phyloP scores from a whole-genome alignment of 768 basidiomycete genomes.

The Lanmaoa pseudosensibilis region DNA sequence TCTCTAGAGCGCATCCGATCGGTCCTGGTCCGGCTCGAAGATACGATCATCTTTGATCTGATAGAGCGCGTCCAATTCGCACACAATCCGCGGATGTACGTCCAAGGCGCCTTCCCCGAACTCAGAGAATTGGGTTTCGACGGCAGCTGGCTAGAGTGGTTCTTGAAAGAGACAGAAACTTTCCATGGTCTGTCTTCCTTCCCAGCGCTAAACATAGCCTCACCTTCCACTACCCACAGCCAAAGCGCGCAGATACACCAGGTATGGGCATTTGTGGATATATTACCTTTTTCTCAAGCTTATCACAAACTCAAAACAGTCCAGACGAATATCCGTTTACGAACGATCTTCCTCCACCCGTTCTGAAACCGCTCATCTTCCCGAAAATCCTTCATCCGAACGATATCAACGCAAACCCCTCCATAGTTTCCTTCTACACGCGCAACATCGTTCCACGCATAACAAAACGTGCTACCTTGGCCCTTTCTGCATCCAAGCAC shows the following conservation, averaged over 20 bases:
- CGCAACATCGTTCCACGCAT: constrained; percentile 87
- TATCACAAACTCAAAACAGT: constrained; percentile 41
- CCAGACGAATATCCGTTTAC: constrained; percentile 99
- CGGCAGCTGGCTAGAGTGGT: constrained; percentile 97
- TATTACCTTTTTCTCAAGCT: not conserved
- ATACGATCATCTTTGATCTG: constrained; percentile 97
- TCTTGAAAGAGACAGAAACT: constrained; percentile 89
- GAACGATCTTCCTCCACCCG: constrained; percentile 71
- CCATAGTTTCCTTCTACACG: constrained; percentile 89
- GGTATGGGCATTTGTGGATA: constrained; percentile 44
- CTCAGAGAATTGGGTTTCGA: constrained; percentile 69
- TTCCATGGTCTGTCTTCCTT: constrained; percentile 76
- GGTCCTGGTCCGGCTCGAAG: constrained; percentile 87
- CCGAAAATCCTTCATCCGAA: constrained; percentile 79
- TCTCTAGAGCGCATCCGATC: constrained; percentile 86
- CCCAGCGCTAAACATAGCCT: constrained; percentile 1
- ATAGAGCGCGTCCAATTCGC: constrained; percentile 98
- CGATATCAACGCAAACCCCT: constrained; percentile 80
- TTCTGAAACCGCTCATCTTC: constrained; percentile 71
- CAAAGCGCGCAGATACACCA: constrained; percentile 92
- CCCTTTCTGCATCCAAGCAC: constrained; percentile 65
- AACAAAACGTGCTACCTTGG: constrained; percentile 66
- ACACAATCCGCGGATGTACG: constrained; percentile 88
- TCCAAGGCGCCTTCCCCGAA: constrained; percentile 75
- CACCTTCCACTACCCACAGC: constrained; percentile 48